Evolutionary conservation across 352 stramenopile genomes (phyloP).

Genomic region (Pythium oligandrum): DNA sequence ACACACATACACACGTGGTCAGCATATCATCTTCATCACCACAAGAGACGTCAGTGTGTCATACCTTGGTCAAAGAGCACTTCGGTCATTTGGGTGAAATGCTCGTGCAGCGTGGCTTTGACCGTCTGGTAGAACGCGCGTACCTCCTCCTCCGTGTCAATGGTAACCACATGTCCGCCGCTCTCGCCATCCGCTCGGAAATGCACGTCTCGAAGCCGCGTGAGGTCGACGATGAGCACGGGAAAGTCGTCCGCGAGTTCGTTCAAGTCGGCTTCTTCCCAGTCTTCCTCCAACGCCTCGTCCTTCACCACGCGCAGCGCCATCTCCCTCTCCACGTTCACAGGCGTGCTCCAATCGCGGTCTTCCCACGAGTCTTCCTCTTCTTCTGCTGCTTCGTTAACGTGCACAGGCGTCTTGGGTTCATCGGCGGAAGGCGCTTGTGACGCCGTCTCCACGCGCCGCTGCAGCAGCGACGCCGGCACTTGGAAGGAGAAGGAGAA

Average conservation of each 20-base stretch:
- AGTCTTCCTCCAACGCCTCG: constrained; percentile 3
- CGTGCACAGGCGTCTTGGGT: background rate
- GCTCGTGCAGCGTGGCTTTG: constrained; percentile 23
- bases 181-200: constrained; percentile 15
- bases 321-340: constrained; percentile 8
- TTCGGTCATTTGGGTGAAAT: constrained; percentile 34
- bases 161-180: constrained; percentile 4
- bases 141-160: constrained; percentile 22
- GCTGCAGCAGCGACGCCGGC: constrained; percentile 6
- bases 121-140: constrained; percentile 23
- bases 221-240: constrained; percentile 32
- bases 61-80: constrained; percentile 32
- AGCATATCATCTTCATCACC: background rate
- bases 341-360: constrained; percentile 6
- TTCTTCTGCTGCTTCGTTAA: constrained; percentile 3
- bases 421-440: background rate
- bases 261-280: constrained; percentile 17
- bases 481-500: constrained; percentile 21
- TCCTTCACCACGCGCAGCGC: constrained; percentile 1
- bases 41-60: background rate
- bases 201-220: constrained; percentile 25
- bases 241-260: constrained; percentile 35
- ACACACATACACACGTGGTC: constrained; percentile 2
- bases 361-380: constrained; percentile 15
- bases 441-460: background rate